phyloP scores from a whole-genome alignment of 1,139 yeast genomes.

The Yamadazyma atmosphaerica region DNA sequence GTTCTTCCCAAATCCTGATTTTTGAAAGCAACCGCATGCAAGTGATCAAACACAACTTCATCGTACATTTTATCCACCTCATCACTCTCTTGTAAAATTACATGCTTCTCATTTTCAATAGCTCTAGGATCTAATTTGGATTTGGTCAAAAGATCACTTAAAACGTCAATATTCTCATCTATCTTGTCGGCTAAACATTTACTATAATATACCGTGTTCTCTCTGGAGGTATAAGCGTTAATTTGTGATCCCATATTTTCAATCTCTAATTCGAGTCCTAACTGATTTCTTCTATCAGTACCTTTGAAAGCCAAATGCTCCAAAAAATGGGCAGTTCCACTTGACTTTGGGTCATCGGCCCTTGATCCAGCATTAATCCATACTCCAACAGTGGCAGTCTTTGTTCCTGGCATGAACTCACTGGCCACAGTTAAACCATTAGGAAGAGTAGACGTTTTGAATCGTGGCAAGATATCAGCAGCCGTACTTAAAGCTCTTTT shows the following conservation, averaged over 20 bases:
- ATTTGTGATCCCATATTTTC: constrained; percentile 96
- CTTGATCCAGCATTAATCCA: constrained; percentile 98
- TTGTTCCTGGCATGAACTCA: constrained; percentile 81
- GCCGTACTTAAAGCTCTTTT: constrained; percentile 13
- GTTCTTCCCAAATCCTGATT: constrained; percentile 96
- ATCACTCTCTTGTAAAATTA: constrained; percentile 92
- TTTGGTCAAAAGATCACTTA: constrained; percentile 85
- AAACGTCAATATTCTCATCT: constrained; percentile 81
- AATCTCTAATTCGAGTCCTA: constrained; percentile 83
- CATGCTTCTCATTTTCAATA: constrained; percentile 94
- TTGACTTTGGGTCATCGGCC: constrained; percentile 82
- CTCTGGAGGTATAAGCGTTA: constrained; percentile 96
- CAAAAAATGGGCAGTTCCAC: constrained; percentile 95
- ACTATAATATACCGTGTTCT: constrained; percentile 95
- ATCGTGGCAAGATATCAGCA: constrained; percentile 18
- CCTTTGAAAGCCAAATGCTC: constrained; percentile 98
- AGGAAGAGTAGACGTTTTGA: constrained; percentile 25
- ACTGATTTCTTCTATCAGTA: constrained; percentile 78
- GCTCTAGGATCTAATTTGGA: constrained; percentile 82
- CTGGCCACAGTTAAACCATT: constrained; percentile 95
- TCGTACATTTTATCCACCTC: constrained; percentile 98
- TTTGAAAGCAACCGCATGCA: constrained; percentile 89
- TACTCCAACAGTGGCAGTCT: constrained; percentile 96
- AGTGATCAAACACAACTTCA: constrained; percentile 95
- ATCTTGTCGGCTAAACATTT: constrained; percentile 81